Evolutionary conservation across 225 moss, liverwort and hornwort genomes (phyloP), one percentile per base, ranked within the genome.

Genomic region (Antitrichia curtipendula): DNA sequence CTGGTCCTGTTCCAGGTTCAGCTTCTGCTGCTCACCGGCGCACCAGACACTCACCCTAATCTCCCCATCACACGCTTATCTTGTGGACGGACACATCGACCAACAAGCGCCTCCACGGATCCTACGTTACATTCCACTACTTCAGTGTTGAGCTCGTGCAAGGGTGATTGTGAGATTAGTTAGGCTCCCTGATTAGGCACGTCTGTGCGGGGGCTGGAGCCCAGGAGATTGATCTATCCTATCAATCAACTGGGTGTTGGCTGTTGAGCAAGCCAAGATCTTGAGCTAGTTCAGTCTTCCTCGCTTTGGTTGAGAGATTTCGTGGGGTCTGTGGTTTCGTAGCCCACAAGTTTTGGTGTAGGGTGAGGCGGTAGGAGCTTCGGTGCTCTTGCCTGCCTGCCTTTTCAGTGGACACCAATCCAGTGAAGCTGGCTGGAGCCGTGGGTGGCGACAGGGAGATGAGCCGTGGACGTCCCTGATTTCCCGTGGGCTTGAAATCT

Each of bases 391-490:
- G 64, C 77, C 64, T 81, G 61, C 31, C 41, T 28, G 18, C 41
- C 75, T 81, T 75, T 85, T 85, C 76, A 75, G 84, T 41, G 86
- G 60, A 53, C 32, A 78, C 70, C 87, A 80, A 84, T 76, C 65
- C 83, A 20, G 81, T 54, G 28, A 56, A 45, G 65, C 75, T 41
- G 16, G 77, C 36, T 54, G 77, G 72, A 73, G 88, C 56, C 78
- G 41, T 82, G 87, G 87, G 81, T 89, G 81, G 81, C 84, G 84
- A 88, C 83, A 78, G 88, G 32, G 72, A 74, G 85, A 74, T 75
- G 86, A 88, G 90, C 83, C 90, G 88, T 88, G 90, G 91, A 91
- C 86, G 91, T 80, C 80, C 88, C 88, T 91, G 91, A 88, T 88
- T 86, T 86, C 78, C 59, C 43, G 40, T 63, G 84, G 89, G 88